Conservation (phyloP, 441 rosid genomes). For the Pelargonium myrrhifolium region DNA sequence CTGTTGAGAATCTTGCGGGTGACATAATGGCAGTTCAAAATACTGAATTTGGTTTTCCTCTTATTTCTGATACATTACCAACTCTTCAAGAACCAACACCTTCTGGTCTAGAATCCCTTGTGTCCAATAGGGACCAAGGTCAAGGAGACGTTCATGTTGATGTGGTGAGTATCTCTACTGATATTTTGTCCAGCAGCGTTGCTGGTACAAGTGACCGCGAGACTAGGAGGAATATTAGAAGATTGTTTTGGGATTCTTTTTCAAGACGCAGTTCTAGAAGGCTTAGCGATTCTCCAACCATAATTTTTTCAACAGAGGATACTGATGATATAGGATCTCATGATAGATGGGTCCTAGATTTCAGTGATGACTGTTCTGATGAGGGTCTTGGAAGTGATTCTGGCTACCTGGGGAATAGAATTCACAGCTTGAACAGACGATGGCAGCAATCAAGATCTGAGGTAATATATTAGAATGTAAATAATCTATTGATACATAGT, state of each 20-base stretch:
- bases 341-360: slow-evolving; percentile 53
- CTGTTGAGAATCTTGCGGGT: slow-evolving; percentile 25
- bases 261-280: slow-evolving; percentile 44
- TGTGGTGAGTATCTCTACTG: slow-evolving; percentile 43
- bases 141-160: slow-evolving; percentile 38
- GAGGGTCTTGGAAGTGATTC: slow-evolving; percentile 39
- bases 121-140: slow-evolving; percentile 37
- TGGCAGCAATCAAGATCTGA: slow-evolving; percentile 52
- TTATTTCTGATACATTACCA: slow-evolving; percentile 25
- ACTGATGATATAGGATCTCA: slow-evolving; percentile 34
- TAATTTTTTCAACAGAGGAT: slow-evolving; percentile 37
- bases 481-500: no score
- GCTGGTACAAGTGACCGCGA: slow-evolving; percentile 38
- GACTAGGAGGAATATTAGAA: slow-evolving; percentile 40
- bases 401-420: no score
- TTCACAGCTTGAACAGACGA: slow-evolving; percentile 39
- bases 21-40: no score
- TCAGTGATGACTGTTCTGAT: slow-evolving; percentile 33
- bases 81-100: slow-evolving; percentile 24
- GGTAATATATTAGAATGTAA: slow-evolving; percentile 31
- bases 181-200: no score
- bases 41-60: slow-evolving; percentile 21
- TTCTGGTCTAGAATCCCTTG: slow-evolving; percentile 41
- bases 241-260: slow-evolving; percentile 54
- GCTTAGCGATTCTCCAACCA: slow-evolving; percentile 32